These are phyloP conservation scores for Nitzschia sp. DNA, from an alignment of 108 stramenopile species.

Conservation along the genomic window DNA sequence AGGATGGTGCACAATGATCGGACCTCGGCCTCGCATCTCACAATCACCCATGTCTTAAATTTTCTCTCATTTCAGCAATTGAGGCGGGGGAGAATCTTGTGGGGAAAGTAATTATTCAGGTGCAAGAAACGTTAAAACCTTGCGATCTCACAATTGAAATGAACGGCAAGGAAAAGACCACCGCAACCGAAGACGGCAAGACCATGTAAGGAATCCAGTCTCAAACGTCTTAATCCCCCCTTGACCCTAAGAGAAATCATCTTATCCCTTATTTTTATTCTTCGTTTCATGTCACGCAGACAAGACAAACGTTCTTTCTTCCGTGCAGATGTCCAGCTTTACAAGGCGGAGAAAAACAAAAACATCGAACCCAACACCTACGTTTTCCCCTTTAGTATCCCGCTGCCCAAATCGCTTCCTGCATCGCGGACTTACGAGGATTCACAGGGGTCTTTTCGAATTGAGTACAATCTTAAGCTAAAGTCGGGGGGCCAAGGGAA, in stretches of 20 bases:
- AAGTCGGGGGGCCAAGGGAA: background rate
- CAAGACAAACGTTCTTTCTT: slow-evolving; percentile 11
- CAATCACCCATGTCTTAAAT: background rate
- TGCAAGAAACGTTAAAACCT: slow-evolving; percentile 9
- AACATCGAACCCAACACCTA: background rate
- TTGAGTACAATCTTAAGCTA: slow-evolving; percentile 17
- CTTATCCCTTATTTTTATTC: too few relatives aligned
- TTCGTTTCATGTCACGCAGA: too few relatives aligned
- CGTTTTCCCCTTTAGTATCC: slow-evolving; percentile 22
- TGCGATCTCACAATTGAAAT: background rate
- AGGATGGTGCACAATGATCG: too few relatives aligned
- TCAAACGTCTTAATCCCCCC: too few relatives aligned
- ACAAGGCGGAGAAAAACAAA: background rate
- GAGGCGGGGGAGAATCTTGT: slow-evolving; percentile 12
- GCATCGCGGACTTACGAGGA: slow-evolving; percentile 6
- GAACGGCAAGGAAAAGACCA: slow-evolving; percentile 21
- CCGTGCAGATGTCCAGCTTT: slow-evolving; percentile 1
- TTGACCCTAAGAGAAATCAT: too few relatives aligned
- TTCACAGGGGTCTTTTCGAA: slow-evolving; percentile 8
- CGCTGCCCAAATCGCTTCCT: slow-evolving; percentile 19
- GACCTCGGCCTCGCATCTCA: background rate
- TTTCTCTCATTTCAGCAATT: slow-evolving; percentile 19
- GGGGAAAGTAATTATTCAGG: slow-evolving; percentile 22
- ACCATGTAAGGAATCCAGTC: slow-evolving; percentile 2
- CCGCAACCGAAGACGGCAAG: background rate